Percentiles rank a stretch among this genome's conserved stretches.
Evolutionary conservation across 352 stramenopile species (phyloP).

Genomic region (Globisporangium viniferum): DNA sequence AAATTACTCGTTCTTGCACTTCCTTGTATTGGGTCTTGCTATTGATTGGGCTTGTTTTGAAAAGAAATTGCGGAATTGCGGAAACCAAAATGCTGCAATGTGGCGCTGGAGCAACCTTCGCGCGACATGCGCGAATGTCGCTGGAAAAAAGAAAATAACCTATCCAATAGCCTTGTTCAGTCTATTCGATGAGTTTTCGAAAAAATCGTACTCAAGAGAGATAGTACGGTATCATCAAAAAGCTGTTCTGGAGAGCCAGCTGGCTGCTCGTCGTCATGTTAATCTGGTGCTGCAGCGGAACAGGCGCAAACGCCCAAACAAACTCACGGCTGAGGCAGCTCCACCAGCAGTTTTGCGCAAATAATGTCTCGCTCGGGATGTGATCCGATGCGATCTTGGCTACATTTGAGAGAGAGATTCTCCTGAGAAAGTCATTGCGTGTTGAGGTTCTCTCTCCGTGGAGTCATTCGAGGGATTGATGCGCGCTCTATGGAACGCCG

Average conservation of each 20-base stretch:
- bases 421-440: background rate
- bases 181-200: background rate
- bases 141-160: background rate
- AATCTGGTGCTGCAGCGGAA: background rate
- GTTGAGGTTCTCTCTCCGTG: background rate
- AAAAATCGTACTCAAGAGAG: background rate
- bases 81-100: conserved; percentile 3
- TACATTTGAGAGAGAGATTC: background rate
- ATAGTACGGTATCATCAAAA: background rate
- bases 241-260: background rate
- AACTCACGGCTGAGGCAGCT: background rate
- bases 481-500: background rate
- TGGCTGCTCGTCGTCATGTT: background rate
- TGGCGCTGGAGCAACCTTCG: conserved; percentile 6
- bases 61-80: background rate
- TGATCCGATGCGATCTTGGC: background rate
- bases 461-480: background rate
- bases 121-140: background rate
- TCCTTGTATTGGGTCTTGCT: background rate
- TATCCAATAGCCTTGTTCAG: background rate
- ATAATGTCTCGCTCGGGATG: background rate
- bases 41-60: background rate
- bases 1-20: background rate
- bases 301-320: background rate
- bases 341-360: background rate